These are phyloP conservation scores for Calocybe cyanea DNA, from an alignment of 768 basidiomycete genomes.

Conservation along the genomic window DNA sequence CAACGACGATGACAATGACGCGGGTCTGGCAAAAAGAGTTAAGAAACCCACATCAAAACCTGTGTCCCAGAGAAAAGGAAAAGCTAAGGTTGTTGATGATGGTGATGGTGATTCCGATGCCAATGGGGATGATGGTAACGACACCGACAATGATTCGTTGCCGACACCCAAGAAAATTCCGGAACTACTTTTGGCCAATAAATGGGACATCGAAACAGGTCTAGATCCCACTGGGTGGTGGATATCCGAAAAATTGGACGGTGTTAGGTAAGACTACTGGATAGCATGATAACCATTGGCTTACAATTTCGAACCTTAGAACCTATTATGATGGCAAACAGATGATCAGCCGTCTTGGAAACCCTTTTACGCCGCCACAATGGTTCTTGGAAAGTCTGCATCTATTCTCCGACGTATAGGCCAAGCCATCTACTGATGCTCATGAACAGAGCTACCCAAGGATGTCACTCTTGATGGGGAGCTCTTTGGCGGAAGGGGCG, in stretches of 20 bases:
- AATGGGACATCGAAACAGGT: slow-evolving; percentile 53
- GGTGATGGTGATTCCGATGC: slow-evolving; percentile 20
- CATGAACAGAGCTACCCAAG: slow-evolving; percentile 43
- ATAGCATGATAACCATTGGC: background rate
- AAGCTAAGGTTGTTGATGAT: slow-evolving; percentile 26
- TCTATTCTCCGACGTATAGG: background rate
- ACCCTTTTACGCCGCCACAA: slow-evolving; percentile 52
- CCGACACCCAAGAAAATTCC: slow-evolving; percentile 32
- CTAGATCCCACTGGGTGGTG: slow-evolving; percentile 57
- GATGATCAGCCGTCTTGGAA: slow-evolving; percentile 55
- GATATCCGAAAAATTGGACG: slow-evolving; percentile 61
- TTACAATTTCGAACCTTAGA: slow-evolving; percentile 22
- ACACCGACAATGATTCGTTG: background rate
- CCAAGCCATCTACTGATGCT: background rate
- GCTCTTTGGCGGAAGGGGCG: slow-evolving; percentile 52
- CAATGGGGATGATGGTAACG: slow-evolving; percentile 5
- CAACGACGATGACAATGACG: slow-evolving; percentile 14
- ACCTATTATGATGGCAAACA: slow-evolving; percentile 51
- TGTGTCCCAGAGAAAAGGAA: slow-evolving; percentile 16
- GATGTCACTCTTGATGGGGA: slow-evolving; percentile 57
- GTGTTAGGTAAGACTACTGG: slow-evolving; percentile 43
- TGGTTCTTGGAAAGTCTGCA: slow-evolving; percentile 54
- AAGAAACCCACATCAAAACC: slow-evolving; percentile 11
- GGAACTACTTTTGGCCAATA: slow-evolving; percentile 48
- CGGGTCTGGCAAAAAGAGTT: slow-evolving; percentile 10